Base-by-base conservation (phyloP, 441 rosid genomes). In the Pelargonium australe region DNA sequence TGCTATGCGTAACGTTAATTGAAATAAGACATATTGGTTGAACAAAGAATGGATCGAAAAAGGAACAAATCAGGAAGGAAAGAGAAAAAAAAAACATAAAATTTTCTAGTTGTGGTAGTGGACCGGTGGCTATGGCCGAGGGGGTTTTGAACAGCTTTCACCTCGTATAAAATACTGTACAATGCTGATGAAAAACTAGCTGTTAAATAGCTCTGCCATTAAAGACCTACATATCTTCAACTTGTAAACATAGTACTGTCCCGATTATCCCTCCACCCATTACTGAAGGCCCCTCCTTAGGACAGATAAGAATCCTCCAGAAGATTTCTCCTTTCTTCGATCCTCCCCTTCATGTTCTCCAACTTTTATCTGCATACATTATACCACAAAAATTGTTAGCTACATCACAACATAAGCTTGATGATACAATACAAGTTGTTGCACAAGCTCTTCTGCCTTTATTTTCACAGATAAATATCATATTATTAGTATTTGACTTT, bases 281-380 rank as follows among this genome's bases (percentile, higher is more conserved):
- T 75, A 78, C 51, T 82, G 92, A 73, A 85, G 91, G 69, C 89
- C 89, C 79, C 98, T 82, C 72, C 87, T 86, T n/a, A 93, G 87
- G 19, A 78, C 95, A 0, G 96, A 92, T 5, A 93, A 77, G 75
- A 93, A 87, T 9, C 97, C 96, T 2, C 97, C 96, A 0, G 86
- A 75, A 14, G 88, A 68, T 79, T 73, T 90, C 43, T 85, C 94
- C 79, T 87, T 89, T 41, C 84, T 90, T 61, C 89, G 81, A 40
- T 79, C 90, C 62, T 93, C 95, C 4, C 82, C 79, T 23, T 79
- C 89, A n/a, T 55, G 23, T 3, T 77, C 90, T 68, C 87, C 96
- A 51, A 89, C 86, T 97, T 89, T 78, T 70, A 55, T 65, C 70
- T 71, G 58, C 1, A 5, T 43, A 70, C 68, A 23, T 49, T 6